phyloP scores from a whole-genome alignment of 345 rosid species.

The Boechera retrofracta region DNA sequence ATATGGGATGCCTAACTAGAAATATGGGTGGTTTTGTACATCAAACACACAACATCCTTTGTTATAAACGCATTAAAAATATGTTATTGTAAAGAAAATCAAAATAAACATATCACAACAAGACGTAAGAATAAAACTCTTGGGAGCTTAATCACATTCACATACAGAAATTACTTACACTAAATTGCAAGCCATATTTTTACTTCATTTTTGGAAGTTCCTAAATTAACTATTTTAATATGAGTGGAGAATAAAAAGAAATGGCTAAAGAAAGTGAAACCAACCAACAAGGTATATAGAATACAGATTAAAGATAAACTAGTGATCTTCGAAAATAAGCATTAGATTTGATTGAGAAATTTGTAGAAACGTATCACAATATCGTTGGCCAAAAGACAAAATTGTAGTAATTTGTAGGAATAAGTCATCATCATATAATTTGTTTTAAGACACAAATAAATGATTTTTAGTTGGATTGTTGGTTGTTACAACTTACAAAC shows the following conservation, averaged over 20 bases:
- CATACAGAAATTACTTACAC: background rate
- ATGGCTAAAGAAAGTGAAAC: constrained; percentile 9
- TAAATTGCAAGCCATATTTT: background rate
- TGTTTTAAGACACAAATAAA: constrained; percentile 10
- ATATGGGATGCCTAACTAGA: too few relatives aligned
- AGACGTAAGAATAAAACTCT: background rate
- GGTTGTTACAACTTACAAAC: constrained; percentile 19
- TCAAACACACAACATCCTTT: background rate
- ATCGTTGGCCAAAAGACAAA: constrained; percentile 29
- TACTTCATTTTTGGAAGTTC: background rate
- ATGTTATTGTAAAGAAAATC: background rate
- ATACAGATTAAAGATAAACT: background rate
- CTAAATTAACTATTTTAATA: background rate
- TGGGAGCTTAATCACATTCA: background rate
- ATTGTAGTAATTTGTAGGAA: constrained; percentile 25
- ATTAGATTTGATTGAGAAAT: constrained; percentile 9
- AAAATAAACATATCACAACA: background rate
- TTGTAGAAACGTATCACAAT: constrained; percentile 29
- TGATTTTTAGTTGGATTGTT: constrained; percentile 34
- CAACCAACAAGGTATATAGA: background rate
- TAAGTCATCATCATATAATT: constrained; percentile 34
- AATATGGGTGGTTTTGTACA: background rate
- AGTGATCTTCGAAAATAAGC: constrained; percentile 10
- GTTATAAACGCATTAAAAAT: too few relatives aligned
- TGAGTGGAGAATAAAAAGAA: background rate